Conservation (phyloP, 352 stramenopile species). For the Phytophthora sansomeana region DNA sequence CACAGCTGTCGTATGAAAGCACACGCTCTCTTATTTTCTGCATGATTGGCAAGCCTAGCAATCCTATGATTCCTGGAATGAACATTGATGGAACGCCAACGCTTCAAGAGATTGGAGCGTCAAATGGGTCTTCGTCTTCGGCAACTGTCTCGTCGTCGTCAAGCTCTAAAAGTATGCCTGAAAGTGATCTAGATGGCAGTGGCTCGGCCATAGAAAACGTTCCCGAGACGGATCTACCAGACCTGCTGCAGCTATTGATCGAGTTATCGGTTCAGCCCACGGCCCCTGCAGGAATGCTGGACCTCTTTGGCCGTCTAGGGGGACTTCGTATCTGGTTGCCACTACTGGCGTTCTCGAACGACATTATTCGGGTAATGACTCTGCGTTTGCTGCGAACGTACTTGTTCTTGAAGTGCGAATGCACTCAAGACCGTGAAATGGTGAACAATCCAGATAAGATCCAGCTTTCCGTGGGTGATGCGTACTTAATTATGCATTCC, state of each 20-base stretch:
- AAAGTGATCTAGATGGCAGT: conserved; percentile 70
- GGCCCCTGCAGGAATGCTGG: conserved; percentile 71
- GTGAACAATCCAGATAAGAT: conserved; percentile 75
- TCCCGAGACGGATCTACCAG: conserved; percentile 71
- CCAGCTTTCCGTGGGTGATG: conserved; percentile 78
- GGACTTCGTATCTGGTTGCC: conserved; percentile 86
- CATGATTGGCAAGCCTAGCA: conserved; percentile 88
- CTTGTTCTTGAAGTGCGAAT: conserved; percentile 80
- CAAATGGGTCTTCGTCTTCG: conserved; percentile 47
- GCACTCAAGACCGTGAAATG: conserved; percentile 67
- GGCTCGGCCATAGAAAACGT: conserved; percentile 80
- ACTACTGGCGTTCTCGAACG: conserved; percentile 75
- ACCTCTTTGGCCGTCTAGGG: conserved; percentile 78
- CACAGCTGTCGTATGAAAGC: conserved; percentile 84
- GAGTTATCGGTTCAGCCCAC: conserved; percentile 79
- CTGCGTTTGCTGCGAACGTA: conserved; percentile 82
- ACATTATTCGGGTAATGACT: conserved; percentile 84
- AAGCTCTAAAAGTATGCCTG: conserved; percentile 61
- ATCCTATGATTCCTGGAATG: conserved; percentile 68
- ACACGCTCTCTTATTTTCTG: conserved; percentile 86
- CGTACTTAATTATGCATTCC: conserved; percentile 84
- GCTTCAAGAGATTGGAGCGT: conserved; percentile 54
- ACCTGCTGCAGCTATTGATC: conserved; percentile 81
- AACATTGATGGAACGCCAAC: conserved; percentile 69
- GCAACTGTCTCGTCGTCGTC: conserved; percentile 46